phyloP scores from a whole-genome alignment of 768 basidiomycete genomes.

The Gautieria morchelliformis region DNA sequence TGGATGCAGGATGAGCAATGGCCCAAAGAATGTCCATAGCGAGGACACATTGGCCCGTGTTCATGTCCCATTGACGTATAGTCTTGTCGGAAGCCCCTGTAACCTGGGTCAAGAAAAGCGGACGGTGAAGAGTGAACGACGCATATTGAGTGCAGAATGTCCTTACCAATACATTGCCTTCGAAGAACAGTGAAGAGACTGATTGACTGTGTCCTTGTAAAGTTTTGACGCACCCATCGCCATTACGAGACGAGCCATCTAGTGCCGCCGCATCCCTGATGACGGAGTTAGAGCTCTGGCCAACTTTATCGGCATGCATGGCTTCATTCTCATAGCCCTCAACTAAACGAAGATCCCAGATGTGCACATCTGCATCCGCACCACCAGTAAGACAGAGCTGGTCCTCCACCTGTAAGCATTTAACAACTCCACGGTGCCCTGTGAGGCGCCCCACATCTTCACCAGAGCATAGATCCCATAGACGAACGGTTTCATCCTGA shows the following conservation, averaged over 20 bases:
- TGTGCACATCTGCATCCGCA: conserved; percentile 69
- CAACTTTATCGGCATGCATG: neutral
- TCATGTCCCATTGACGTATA: conserved; percentile 94
- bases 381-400: conserved; percentile 86
- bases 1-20: conserved; percentile 74
- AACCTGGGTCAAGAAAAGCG: conserved; percentile 45
- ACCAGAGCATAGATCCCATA: conserved; percentile 92
- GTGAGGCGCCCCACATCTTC: conserved; percentile 76
- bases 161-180: conserved; percentile 84
- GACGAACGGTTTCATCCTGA: conserved; percentile 77
- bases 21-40: conserved; percentile 99
- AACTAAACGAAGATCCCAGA: conserved; percentile 88
- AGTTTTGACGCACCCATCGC: conserved; percentile 58
- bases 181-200: conserved; percentile 91
- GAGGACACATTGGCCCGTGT: conserved; percentile 95
- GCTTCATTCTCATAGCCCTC: conserved; percentile 42
- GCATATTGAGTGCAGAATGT: neutral
- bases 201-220: conserved; percentile 90
- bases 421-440: conserved; percentile 76
- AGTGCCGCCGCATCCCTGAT: conserved; percentile 27
- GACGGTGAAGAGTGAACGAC: neutral
- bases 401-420: conserved; percentile 89
- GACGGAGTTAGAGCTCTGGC: conserved; percentile 2
- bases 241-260: conserved; percentile 31
- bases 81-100: conserved; percentile 98